Evolutionary conservation across 75 land plant genomes (phyloP).

Genomic region (Cryptomeria japonica): DNA sequence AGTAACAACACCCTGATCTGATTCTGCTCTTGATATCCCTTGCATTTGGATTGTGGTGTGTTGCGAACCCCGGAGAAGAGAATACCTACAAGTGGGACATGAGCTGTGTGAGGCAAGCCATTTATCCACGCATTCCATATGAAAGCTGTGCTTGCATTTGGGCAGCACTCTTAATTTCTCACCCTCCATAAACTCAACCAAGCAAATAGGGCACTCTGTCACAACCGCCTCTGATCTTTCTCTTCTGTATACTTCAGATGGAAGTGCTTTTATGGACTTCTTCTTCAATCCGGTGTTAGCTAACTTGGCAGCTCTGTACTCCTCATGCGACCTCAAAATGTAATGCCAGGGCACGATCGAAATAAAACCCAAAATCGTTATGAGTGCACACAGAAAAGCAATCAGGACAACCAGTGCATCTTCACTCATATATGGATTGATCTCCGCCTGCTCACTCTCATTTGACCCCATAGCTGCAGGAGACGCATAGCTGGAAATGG

Average conservation of each 20-base stretch:
- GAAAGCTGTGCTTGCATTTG: conserved; percentile 54
- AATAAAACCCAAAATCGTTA: neutral
- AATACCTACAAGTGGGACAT: conserved; percentile 39
- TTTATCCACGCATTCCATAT: conserved; percentile 54
- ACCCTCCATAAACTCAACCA: conserved; percentile 35
- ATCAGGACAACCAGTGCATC: neutral
- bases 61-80: neutral
- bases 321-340: neutral
- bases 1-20: too few species aligned
- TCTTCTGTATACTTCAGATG: conserved; percentile 17
- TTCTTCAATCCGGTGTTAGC: conserved; percentile 31
- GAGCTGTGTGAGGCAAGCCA: conserved; percentile 53
- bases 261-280: conserved; percentile 25
- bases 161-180: conserved; percentile 43
- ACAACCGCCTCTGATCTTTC: neutral
- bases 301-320: neutral
- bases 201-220: conserved; percentile 53
- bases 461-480: too few species aligned
- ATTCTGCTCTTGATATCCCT: too few species aligned
- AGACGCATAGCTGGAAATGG: too few species aligned
- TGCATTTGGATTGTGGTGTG: too few species aligned
- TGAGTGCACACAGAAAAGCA: neutral
- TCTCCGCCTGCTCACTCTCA: neutral
- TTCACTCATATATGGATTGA: neutral
- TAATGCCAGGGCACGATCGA: neutral